Evolutionary conservation across 352 stramenopile species (phyloP), one percentile per base, ranked within the genome.

Genomic region (Globisporangium yorkense): DNA sequence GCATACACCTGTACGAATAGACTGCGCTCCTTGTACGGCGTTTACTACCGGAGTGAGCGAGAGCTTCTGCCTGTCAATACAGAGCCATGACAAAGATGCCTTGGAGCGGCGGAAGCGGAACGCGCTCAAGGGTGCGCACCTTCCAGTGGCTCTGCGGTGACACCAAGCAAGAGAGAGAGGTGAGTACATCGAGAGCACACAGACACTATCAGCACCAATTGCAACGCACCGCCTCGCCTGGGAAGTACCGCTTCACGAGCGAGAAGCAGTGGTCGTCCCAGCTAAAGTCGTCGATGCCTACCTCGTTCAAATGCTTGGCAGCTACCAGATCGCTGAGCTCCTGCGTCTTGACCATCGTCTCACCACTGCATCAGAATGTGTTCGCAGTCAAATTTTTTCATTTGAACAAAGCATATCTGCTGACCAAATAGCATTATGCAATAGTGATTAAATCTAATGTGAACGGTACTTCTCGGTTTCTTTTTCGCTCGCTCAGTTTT

Each of bases 241-340:
- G 82, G 63, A 90, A 95, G 71, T 94, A 95, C 6, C 84, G 75
- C 51, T 81, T 84, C 35, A 95, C 79, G 35, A 94, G 77, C 29
- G 86, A 90, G 65, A 94, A 94, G 56, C 84, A 90, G 58, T 95
- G 86, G 62, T 95, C 84, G 54, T 91, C 84, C 86, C 86, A 95
- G 62, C 80, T 89, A 62, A 95, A 95, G 58, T 95, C 86, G 50
- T 95, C 84, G 21, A 24, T 24, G 21, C 21, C 21, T 24, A 24
- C 21, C 21, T 24, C 21, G 21, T 24, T 24, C 21, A 24, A 24
- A 24, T 24, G 21, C 21, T 24, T 24, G 21, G 21, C 21, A 24
- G 21, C 21, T 24, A 24, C 21, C 0, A 24, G 21, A 24, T 24
- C 21, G 21, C 1, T 24, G 21, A 24, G 21, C 21, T 24, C 21